These are phyloP conservation scores for Sclerotinia glacialis DNA, from an alignment of 2,329 filamentous ascomycete species.

Conservation along the genomic window DNA sequence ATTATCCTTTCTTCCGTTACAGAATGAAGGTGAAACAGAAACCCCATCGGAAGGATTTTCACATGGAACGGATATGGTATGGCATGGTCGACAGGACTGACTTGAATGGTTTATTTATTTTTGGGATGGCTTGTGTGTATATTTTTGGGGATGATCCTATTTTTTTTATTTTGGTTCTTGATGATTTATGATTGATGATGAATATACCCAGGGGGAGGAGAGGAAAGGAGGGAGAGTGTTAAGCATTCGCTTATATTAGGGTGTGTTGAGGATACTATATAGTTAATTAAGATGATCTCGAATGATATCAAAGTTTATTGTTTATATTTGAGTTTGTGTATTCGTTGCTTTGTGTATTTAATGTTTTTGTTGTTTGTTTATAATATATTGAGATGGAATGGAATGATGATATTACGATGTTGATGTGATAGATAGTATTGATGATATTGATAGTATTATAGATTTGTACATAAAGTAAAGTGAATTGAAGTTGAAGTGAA, in stretches of 20 bases:
- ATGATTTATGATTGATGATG: constrained; percentile 13
- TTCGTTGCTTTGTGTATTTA: too few species aligned
- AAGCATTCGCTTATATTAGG: background rate
- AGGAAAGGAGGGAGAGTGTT: too few species aligned
- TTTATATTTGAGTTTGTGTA: background rate
- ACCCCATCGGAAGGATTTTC: background rate
- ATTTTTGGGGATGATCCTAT: background rate
- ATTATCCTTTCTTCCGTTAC: too few species aligned
- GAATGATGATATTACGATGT: background rate
- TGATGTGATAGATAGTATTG: too few species aligned
- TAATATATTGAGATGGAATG: too few species aligned
- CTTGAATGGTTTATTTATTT: background rate
- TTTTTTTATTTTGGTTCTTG: background rate
- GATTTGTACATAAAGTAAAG: background rate
- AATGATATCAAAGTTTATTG: background rate
- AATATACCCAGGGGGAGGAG: constrained; percentile 4
- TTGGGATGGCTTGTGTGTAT: background rate
- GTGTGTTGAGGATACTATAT: background rate
- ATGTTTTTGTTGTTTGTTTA: too few species aligned
- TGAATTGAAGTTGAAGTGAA: background rate
- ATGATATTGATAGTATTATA: too few species aligned
- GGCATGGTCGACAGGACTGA: background rate
- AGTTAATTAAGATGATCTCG: background rate
- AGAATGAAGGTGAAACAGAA: background rate
- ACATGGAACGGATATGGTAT: background rate